A percentile compares a stretch with the other conserved stretches of the same genome.
phyloP scores from a whole-genome alignment of 306 rosid species.

The Oemleria cerasiformis region DNA sequence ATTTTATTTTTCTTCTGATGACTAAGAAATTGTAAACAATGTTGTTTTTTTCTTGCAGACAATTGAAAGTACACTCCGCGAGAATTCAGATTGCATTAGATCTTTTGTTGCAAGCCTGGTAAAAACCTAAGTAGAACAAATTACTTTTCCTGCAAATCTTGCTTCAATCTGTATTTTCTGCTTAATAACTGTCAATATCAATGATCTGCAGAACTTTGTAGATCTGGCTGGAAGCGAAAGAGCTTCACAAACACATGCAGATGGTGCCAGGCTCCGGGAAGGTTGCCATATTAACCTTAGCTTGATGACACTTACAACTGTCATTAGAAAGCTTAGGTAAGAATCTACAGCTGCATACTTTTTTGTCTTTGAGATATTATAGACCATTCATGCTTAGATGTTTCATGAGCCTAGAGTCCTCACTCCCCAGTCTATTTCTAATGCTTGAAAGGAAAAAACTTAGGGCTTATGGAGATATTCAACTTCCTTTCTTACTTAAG shows the following conservation, averaged over 20 bases:
- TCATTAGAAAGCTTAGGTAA: conserved; percentile 97
- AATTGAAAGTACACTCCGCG: conserved; percentile 85
- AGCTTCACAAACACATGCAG: conserved; percentile 95
- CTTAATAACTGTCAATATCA: conserved; percentile 7
- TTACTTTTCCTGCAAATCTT: conserved; percentile 7
- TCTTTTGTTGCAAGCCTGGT: conserved; percentile 98
- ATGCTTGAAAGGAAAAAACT: no score
- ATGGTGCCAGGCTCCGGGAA: conserved; percentile 97
- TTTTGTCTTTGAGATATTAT: neutral
- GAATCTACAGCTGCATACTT: conserved; percentile 19
- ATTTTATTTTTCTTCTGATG: conserved; percentile 4
- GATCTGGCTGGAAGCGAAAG: conserved; percentile 99
- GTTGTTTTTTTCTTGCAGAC: conserved; percentile 50
- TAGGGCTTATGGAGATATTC: no score
- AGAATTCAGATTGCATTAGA: conserved; percentile 77
- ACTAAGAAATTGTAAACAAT: conserved; percentile 3
- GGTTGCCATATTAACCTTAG: conserved; percentile 99
- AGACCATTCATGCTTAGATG: no score
- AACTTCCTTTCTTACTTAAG: conserved; percentile 8
- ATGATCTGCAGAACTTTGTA: conserved; percentile 75
- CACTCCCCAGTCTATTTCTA: no score
- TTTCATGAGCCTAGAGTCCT: no score
- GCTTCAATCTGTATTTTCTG: conserved; percentile 1
- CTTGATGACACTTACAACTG: conserved; percentile 99
- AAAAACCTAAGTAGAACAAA: conserved; percentile 19